Conservation (phyloP, 2,329 filamentous ascomycete species). For the Venturia asperata region DNA sequence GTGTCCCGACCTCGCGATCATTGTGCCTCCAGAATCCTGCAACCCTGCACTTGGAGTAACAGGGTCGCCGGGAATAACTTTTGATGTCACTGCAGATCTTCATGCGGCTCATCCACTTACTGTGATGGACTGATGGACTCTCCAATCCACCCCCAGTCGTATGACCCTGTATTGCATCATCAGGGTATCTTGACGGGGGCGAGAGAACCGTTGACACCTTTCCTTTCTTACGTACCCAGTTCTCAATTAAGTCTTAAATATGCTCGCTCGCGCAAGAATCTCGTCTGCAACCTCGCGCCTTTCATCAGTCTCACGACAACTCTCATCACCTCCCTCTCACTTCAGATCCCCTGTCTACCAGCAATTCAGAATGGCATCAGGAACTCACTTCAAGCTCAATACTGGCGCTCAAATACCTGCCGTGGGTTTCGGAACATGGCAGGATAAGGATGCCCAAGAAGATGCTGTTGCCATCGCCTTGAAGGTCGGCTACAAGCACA, state of each 20-base stretch:
- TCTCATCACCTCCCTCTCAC: not conserved
- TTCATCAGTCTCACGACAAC: conserved; percentile 6
- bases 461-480: conserved; percentile 65
- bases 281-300: conserved; percentile 4
- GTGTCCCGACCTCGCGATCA: too few species aligned
- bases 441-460: conserved; percentile 2
- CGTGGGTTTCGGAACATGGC: conserved; percentile 67
- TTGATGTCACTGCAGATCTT: not conserved
- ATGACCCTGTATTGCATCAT: conserved; percentile 5
- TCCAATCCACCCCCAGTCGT: not conserved
- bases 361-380: conserved; percentile 16
- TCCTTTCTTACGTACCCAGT: not conserved
- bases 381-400: conserved; percentile 18
- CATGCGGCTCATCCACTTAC: not conserved
- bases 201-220: not conserved
- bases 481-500: conserved; percentile 62
- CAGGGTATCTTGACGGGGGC: not conserved
- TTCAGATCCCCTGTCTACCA: not conserved
- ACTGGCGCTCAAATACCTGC: conserved; percentile 61
- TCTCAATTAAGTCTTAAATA: not conserved
- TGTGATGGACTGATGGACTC: conserved; percentile 7
- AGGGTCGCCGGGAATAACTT: not conserved
- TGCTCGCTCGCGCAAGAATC: conserved; percentile 1
- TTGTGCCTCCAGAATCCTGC: too few species aligned
- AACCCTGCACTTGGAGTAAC: too few species aligned